Evolutionary conservation across 2,329 filamentous ascomycete species (phyloP), one percentile per base, ranked within the genome.

Genomic region (Hypoxylon sp.): DNA sequence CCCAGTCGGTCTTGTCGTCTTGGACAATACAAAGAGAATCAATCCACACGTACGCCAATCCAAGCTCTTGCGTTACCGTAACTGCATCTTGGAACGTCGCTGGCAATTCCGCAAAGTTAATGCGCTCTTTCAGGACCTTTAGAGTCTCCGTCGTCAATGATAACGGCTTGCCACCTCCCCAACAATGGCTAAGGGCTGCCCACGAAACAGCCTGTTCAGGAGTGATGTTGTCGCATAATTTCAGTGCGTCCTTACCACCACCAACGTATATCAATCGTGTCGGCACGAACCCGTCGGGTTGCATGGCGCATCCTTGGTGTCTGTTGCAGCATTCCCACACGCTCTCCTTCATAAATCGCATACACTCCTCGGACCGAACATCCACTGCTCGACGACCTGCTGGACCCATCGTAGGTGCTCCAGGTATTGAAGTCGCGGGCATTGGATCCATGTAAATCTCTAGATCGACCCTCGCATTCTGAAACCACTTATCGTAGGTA

Each of bases 401-500:
- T 0, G 57, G 61, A 3, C 64, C 64, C 34, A 61, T 56, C 10
- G 55, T 56, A n/a, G 64, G 64, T 7, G 54, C 53, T 5, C 64
- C 64, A 1, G 64, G 53, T 15, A 64, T 64, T 41, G 56, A 61
- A 28, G 49, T 19, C 15, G 44, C 41, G 22, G 54, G 56, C 55
- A 64, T 61, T 11, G 56, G 61, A 15, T 62, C 57, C 52, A 67
- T 60, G 54, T 67, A 67, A 15, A 67, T 46, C 50, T 67, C 64
- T 4, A 67, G 61, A 43, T 67, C 64, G 11, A 64, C 61, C 20
- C 64, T 54, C 13, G 64, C 20, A 26, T 60, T 67, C 20, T 64
- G 54, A 30, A 64, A 67, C 56, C 56, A 64, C 46, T 67, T 67
- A 22, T 67, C 64, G 32, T 67, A 67, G 20, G 61, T 64, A 28